Base-by-base conservation (phyloP, 257 asterid species). In the Solanum okadae region DNA sequence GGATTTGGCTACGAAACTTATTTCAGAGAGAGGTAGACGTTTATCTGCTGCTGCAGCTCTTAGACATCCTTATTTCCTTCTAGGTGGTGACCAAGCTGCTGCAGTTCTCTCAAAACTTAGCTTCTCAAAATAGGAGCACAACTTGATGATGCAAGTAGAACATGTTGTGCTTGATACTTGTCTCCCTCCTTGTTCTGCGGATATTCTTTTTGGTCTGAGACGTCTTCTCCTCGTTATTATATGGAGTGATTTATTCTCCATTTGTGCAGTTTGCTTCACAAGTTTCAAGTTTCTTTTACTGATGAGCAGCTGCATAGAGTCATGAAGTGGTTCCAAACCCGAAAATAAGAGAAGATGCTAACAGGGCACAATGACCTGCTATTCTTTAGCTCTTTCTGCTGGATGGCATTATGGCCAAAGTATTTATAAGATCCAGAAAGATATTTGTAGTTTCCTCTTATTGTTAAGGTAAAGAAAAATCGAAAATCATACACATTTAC, bases 11-110 rank as follows among this genome's bases (percentile, higher is more conserved):
- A 94, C 98, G 1, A 97, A 96, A 75, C 98, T 97, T 37, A 86
- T 97, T 40, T 93, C 99, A 1, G 95, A 94, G 93, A 93, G 99
- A 90, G 94, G 98, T 8, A 94, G 98, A 5, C 92, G 99, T 42
- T 89, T 97, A 89, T 96, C 98, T 16, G 99, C 99, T 40, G 92
- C 95, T 29, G 98, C 98, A 84, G 99, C 99, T 46, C 88, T 96
- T 61, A 95, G 98, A 91, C 99, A 96, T 92, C 99, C 99, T 9
- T 97, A 97, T 93, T 96, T 96, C 92, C 91, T 96, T 91, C 90
- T 97, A 87, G 99, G 99, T 67, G 94, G 95, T 70, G 99, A 97
- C 89, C 99, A 90, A 90, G 99, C 98, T 40, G 98, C 99, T 29
- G 96, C 98, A 20, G 96, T 92, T 89, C 95, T 97, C 88, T 97